Conservation (phyloP, 2,329 filamentous ascomycete genomes). For the Epichloe glyceriae region DNA sequence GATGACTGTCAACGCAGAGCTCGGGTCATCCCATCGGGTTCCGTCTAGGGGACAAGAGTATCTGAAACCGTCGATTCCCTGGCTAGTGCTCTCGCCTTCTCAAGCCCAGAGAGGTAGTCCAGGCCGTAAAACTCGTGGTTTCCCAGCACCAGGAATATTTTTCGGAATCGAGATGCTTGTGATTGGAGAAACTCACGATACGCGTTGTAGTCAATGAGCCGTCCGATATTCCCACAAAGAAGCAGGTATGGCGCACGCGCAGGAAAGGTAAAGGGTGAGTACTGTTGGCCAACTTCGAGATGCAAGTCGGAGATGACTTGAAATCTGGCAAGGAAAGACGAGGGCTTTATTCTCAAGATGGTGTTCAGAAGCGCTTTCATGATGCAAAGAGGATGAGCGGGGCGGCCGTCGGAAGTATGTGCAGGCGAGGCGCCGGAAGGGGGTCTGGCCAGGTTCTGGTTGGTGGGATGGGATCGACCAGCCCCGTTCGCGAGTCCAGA, state of each 20-base stretch:
- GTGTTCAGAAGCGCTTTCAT: too few species aligned
- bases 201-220: conserved; percentile 30
- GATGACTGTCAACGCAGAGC: conserved; percentile 33
- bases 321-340: too few species aligned
- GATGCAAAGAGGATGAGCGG: too few species aligned
- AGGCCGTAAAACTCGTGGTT: conserved; percentile 42
- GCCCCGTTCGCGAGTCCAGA: background rate
- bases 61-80: conserved; percentile 24
- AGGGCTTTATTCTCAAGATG: too few species aligned
- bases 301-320: conserved; percentile 35
- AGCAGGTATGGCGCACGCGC: conserved; percentile 29
- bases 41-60: conserved; percentile 29
- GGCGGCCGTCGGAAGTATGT: too few species aligned
- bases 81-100: conserved; percentile 22
- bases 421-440: too few species aligned
- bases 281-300: conserved; percentile 32
- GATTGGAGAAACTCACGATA: conserved; percentile 30
- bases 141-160: conserved; percentile 32
- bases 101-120: conserved; percentile 24
- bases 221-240: conserved; percentile 37
- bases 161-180: conserved; percentile 27
- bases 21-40: conserved; percentile 24
- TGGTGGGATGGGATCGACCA: too few species aligned
- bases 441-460: too few species aligned
- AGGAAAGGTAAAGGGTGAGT: conserved; percentile 27